phyloP scores from a whole-genome alignment of 1,284 basidiomycete genomes.

The Ustilago hordei region DNA sequence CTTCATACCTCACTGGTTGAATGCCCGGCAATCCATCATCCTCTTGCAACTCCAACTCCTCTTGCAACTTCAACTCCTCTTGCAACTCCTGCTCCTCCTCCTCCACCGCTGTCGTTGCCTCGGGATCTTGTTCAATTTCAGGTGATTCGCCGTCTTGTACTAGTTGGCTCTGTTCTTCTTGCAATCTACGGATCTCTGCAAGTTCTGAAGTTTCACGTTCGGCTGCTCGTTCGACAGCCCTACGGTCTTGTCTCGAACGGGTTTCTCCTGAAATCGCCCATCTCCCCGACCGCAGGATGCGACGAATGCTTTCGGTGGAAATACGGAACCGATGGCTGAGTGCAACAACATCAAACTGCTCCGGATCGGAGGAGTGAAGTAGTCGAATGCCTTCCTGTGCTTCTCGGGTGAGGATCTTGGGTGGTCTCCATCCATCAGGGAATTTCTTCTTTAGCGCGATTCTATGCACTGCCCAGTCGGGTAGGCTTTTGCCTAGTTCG shows the following conservation, averaged over 20 bases:
- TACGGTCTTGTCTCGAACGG: slow-evolving; percentile 38
- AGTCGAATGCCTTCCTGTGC: slow-evolving; percentile 65
- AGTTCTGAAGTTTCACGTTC: slow-evolving; percentile 41
- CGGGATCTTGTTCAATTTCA: slow-evolving; percentile 28
- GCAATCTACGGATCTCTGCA: slow-evolving; percentile 32
- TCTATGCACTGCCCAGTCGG: slow-evolving; percentile 58
- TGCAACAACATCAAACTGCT: slow-evolving; percentile 48
- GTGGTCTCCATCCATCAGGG: slow-evolving; percentile 65
- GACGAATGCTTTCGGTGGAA: slow-evolving; percentile 59
- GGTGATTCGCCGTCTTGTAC: slow-evolving; percentile 41
- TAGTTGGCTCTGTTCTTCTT: slow-evolving; percentile 36
- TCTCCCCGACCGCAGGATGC: slow-evolving; percentile 57
- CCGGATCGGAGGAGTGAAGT: slow-evolving; percentile 61
- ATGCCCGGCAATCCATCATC: slow-evolving; percentile 24
- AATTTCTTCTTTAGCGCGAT: slow-evolving; percentile 60
- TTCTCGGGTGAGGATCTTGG: slow-evolving; percentile 63
- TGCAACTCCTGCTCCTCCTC: slow-evolving; percentile 9
- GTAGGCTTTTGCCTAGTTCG: slow-evolving; percentile 53
- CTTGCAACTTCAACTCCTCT: too few species aligned
- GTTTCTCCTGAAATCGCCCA: slow-evolving; percentile 38
- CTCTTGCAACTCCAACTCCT: slow-evolving; percentile 16
- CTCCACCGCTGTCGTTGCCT: slow-evolving; percentile 8
- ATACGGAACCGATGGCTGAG: slow-evolving; percentile 61
- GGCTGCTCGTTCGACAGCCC: slow-evolving; percentile 35
- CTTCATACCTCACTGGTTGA: slow-evolving; percentile 61